Evolutionary conservation across 805 yeast species (phyloP).

Genomic region (Priceomyces haplophilus): DNA sequence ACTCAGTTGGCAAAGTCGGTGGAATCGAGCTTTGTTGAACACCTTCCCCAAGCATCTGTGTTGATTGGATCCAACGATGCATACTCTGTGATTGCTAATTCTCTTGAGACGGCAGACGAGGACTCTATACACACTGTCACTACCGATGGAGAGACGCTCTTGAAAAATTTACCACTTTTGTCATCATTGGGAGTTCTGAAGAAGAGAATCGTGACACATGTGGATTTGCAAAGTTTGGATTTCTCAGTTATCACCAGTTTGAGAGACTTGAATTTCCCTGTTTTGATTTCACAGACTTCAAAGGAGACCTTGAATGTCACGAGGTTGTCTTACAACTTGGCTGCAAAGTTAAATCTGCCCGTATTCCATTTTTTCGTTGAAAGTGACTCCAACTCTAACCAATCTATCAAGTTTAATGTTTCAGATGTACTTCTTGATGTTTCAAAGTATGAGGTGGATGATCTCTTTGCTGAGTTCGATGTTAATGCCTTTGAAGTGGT

Average conservation of each 20-base stretch:
- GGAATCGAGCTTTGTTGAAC: slow-evolving; percentile 27
- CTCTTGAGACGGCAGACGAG: slow-evolving; percentile 10
- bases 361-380: slow-evolving; percentile 69
- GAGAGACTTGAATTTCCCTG: slow-evolving; percentile 63
- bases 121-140: slow-evolving; percentile 43
- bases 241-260: slow-evolving; percentile 67
- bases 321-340: slow-evolving; percentile 55
- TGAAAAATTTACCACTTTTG: slow-evolving; percentile 61
- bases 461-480: slow-evolving; percentile 21
- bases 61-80: slow-evolving; percentile 54
- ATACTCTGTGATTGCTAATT: slow-evolving; percentile 40
- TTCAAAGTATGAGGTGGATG: slow-evolving; percentile 17
- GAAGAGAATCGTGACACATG: slow-evolving; percentile 55
- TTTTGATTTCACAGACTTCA: slow-evolving; percentile 63
- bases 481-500: slow-evolving; percentile 30
- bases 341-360: slow-evolving; percentile 48
- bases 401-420: slow-evolving; percentile 12
- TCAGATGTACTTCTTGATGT: slow-evolving; percentile 16
- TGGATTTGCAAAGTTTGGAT: slow-evolving; percentile 57
- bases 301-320: slow-evolving; percentile 54
- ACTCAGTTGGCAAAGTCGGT: slow-evolving; percentile 49
- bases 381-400: slow-evolving; percentile 14
- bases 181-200: slow-evolving; percentile 33
- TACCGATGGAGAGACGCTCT: slow-evolving; percentile 51
- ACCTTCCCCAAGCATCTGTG: slow-evolving; percentile 19